Evolutionary conservation across 768 basidiomycete species (phyloP).

Genomic region (Guyanaporus albipodus): DNA sequence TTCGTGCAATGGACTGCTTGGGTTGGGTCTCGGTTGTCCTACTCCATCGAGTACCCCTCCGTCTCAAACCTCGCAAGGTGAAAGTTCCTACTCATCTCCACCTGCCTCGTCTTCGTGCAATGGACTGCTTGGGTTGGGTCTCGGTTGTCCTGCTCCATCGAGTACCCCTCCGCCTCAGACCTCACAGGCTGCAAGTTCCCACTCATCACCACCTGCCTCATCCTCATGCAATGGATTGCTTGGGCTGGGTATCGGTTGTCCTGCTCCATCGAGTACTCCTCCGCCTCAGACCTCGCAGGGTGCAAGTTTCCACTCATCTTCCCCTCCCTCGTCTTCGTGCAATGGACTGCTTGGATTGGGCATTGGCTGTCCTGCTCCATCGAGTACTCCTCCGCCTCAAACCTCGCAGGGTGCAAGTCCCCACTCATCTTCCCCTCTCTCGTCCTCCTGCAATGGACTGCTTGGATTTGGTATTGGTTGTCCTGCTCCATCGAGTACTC

Average conservation of each 20-base stretch:
- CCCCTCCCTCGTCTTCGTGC: too few species aligned
- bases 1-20: background rate
- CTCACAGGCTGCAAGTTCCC: too few species aligned
- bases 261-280: background rate
- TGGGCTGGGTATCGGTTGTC: background rate
- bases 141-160: background rate
- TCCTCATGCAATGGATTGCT: background rate
- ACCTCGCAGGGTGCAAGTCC: too few species aligned
- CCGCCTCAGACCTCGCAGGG: too few species aligned
- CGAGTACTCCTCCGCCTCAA: background rate
- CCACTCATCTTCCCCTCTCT: too few species aligned
- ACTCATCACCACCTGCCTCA: too few species aligned
- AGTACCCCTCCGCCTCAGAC: background rate
- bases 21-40: background rate
- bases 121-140: background rate
- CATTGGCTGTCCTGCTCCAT: background rate
- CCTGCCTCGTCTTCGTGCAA: background rate
- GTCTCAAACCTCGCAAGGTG: too few species aligned
- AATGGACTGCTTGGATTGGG: background rate
- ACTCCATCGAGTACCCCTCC: background rate
- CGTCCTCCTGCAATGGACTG: background rate
- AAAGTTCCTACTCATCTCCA: too few species aligned
- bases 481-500: constrained; percentile 4
- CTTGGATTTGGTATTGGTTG: background rate
- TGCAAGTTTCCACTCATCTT: too few species aligned